Conservation (phyloP, 2,329 filamentous ascomycete genomes). For the Aspergillus clavatus region DNA sequence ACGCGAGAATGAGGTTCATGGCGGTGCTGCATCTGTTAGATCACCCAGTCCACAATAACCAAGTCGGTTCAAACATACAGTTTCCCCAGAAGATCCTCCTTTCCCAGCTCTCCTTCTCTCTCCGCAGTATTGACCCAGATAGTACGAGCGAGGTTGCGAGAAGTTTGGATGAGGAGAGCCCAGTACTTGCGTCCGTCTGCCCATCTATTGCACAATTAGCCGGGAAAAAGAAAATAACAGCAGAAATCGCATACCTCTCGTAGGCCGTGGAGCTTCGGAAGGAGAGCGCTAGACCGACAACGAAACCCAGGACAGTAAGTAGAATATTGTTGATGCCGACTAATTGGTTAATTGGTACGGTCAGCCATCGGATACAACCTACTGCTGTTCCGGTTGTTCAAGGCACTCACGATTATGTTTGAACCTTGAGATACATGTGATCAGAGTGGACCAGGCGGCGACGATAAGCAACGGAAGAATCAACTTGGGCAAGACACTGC, state of each 20-base stretch:
- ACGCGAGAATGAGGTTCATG: conserved; percentile 73
- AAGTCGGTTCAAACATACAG: conserved; percentile 36
- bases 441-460: conserved; percentile 59
- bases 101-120: conserved; percentile 53
- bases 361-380: conserved; percentile 5
- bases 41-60: neutral
- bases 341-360: conserved; percentile 7
- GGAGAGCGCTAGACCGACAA: conserved; percentile 71
- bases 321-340: conserved; percentile 62
- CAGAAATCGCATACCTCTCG: conserved; percentile 50
- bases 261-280: conserved; percentile 75
- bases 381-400: neutral
- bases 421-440: conserved; percentile 54
- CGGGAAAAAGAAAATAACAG: conserved; percentile 1
- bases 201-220: conserved; percentile 35
- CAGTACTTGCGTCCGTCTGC: conserved; percentile 61
- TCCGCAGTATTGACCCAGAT: conserved; percentile 77
- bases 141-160: conserved; percentile 59
- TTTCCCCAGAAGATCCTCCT: conserved; percentile 66
- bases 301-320: conserved; percentile 74
- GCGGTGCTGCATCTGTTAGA: conserved; percentile 44
- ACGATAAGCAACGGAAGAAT: conserved; percentile 63
- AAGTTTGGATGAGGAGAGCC: conserved; percentile 53
- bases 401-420: conserved; percentile 37
- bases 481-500: conserved; percentile 69